Evolutionary conservation across 2,329 filamentous ascomycete genomes (phyloP).

Genomic region (Diaporthe sp.): DNA sequence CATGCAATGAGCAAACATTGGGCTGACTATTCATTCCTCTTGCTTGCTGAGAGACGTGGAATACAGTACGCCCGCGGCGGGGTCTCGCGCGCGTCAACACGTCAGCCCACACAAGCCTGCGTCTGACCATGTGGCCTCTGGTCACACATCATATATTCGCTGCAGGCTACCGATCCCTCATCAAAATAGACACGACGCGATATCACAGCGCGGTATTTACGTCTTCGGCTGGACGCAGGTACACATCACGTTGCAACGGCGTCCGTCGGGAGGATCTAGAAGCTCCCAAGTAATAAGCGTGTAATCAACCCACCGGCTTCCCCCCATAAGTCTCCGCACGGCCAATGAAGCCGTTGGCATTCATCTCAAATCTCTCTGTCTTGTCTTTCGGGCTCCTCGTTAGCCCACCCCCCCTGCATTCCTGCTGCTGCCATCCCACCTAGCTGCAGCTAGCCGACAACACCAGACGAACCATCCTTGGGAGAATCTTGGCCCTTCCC

Average conservation of each 20-base stretch:
- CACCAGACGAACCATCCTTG: constrained; percentile 29
- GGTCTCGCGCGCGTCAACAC: constrained; percentile 1
- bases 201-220: not conserved
- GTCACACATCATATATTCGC: constrained; percentile 21
- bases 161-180: constrained; percentile 19
- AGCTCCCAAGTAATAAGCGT: not conserved
- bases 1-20: not conserved
- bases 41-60: not conserved
- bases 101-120: constrained; percentile 7
- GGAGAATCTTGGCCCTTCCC: constrained; percentile 7
- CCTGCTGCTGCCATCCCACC: constrained; percentile 25
- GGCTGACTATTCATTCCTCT: not conserved
- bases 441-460: constrained; percentile 18
- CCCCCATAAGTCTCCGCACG: constrained; percentile 6
- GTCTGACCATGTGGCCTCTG: constrained; percentile 4
- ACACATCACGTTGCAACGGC: constrained; percentile 10
- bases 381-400: not conserved
- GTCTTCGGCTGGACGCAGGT: constrained; percentile 33
- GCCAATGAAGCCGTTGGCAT: constrained; percentile 16
- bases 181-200: constrained; percentile 3
- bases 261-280: not conserved
- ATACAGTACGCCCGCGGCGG: not conserved
- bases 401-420: not conserved
- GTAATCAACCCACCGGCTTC: constrained; percentile 12
- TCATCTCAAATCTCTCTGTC: constrained; percentile 12